Percentiles rank a stretch among this genome's conserved stretches.
phyloP scores from a whole-genome alignment of 1,284 basidiomycete genomes.

The Heliocybe sulcata region DNA sequence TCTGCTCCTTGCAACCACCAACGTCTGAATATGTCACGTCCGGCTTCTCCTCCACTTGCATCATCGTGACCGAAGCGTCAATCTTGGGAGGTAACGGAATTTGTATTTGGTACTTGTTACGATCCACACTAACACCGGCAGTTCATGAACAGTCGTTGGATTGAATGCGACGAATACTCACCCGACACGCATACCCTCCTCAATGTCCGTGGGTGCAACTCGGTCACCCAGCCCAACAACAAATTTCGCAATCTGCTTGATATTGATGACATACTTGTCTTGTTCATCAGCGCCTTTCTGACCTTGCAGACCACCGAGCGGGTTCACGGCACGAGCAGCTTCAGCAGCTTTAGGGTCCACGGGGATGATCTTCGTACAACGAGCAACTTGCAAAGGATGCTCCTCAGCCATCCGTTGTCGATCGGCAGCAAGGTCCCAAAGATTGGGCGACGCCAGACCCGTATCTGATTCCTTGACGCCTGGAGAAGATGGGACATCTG shows the following conservation, averaged over 20 bases:
- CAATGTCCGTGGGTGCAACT: constrained; percentile 96
- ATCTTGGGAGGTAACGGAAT: constrained; percentile 99
- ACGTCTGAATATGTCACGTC: constrained; percentile 98
- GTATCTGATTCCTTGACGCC: constrained; percentile 99
- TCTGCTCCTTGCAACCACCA: constrained; percentile 99
- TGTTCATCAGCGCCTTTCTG: constrained; percentile 93
- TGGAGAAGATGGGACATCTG: constrained; percentile 17
- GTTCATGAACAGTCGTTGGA: constrained; percentile 1
- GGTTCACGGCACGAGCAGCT: constrained; percentile 65
- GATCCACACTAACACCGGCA: constrained; percentile 59
- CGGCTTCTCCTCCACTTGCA: constrained; percentile 99
- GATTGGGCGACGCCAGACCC: constrained; percentile 91
- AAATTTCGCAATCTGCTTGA: constrained; percentile 99
- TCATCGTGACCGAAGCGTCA: constrained; percentile 99
- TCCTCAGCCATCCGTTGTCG: constrained; percentile 87
- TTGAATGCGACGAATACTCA: constrained; percentile 30
- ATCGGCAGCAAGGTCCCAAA: constrained; percentile 92
- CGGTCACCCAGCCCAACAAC: constrained; percentile 96
- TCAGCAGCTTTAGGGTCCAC: constrained; percentile 68
- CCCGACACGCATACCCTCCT: constrained; percentile 99
- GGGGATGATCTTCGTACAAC: constrained; percentile 98
- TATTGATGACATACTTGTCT: constrained; percentile 99
- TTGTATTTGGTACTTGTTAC: constrained; percentile 98
- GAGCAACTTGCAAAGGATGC: constrained; percentile 93
- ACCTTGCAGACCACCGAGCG: constrained; percentile 68